Base-by-base conservation (phyloP, 495 filamentous ascomycete genomes). In the Extremus antarcticus region DNA sequence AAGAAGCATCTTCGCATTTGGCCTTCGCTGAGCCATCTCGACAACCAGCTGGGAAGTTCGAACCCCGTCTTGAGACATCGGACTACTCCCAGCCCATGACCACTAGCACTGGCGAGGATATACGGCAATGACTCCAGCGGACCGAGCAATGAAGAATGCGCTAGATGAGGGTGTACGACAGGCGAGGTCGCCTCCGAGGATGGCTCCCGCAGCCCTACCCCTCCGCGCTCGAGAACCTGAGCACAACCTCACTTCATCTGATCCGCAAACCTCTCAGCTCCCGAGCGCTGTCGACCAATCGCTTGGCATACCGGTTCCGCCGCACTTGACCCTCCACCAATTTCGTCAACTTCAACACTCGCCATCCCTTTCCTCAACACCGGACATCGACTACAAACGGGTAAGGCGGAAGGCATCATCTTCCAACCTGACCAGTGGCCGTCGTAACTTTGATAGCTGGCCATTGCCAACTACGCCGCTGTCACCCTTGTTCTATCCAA, bases 321-420 rank as follows among this genome's bases (percentile, higher is more conserved):
- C 46, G 24, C 24, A 24, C 46, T 24, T 7, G 2, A 48, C 46
- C 3, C 20, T 7, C 23, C 16, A 52, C 22, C 50, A 52, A 40
- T 21, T 52, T 40, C 35, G 35, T 2, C 19, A 22, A 22, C 50
- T 41, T 40, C 50, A 41, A 52, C 2, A 17, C 3, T 41, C 38
- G 16, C 50, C 50, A 11, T 15, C 32, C 21, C 21, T 41, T 23
- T 40, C 50, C 16, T 21, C 50, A 1, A 2, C n/a, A 17, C 17
- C 50, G 3, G 38, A 23, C 11, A n/a, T 21, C 32, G 50, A 52
- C 25, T 24, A 40, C 29, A 52, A 52, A 24, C 8, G 38, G 7
- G 25, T 52, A 16, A 29, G 50, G 17, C 50, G 50, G n/a, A 52
- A 52, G 23, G 15, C 2, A 24, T 43, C 50, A 2, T 52, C 20